Evolutionary conservation across 352 stramenopile genomes (phyloP), one percentile per base, ranked within the genome.

Genomic region (Phytopythium vexans): DNA sequence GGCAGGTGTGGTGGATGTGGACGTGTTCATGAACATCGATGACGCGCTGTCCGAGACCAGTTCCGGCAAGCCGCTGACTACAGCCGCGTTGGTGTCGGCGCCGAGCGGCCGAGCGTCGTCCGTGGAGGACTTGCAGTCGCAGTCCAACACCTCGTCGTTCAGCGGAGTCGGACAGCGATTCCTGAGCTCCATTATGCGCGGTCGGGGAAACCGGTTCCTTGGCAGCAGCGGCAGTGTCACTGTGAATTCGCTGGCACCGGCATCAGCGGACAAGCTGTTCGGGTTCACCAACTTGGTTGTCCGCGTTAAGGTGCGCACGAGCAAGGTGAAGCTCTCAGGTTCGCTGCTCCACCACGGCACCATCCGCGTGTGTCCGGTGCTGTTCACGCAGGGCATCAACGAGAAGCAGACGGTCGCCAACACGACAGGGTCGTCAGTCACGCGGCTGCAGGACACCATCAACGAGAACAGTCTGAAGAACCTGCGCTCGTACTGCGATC

Each of bases 391-490:
- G 50, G 91, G 91, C 16, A 97, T 97, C 62, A 97, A 97, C 57
- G 91, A 97, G 63, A 95, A 93, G 64, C 89, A 97, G 66, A 96
- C 89, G 34, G 42, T 97, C 8, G 88, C 86, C 3, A 97, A 97
- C 73, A 88, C 93, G 62, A 94, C 85, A 1, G 79, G 79, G 31
- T 85, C 81, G 6, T 89, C 82, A 0, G 68, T 85, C n/a, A 92
- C 82, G 15, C 65, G 80, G 8, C 59, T 94, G 8, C 84, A 94
- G 53, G 84, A 94, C 41, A 69, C 81, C 38, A 94, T 94, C 62
- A 94, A 94, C 50, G 78, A 86, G 55, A 80, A 66, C 42, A 89
- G 78, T 53, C 67, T 94, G 37, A 82, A 79, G 45, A 70, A 66
- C 7, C 62, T 94, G 36, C 79, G 82, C 2, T 65, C 52, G 16